phyloP scores from a whole-genome alignment of 2,329 filamentous ascomycete species.

The Epichloe glyceriae region DNA sequence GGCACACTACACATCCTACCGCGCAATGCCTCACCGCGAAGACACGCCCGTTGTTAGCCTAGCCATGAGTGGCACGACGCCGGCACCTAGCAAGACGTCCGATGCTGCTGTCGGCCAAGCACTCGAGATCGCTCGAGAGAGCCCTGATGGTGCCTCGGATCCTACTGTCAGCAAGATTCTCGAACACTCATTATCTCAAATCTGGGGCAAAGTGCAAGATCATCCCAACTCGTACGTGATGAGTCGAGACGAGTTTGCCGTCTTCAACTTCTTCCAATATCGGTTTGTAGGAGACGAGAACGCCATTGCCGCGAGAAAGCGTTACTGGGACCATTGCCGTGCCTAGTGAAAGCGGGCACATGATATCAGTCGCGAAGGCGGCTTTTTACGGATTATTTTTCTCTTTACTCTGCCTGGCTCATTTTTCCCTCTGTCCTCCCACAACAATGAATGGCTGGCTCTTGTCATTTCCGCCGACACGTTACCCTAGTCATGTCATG shows the following conservation, averaged over 20 bases:
- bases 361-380: neutral
- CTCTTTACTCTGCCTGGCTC: too few species aligned
- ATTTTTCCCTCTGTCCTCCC: too few species aligned
- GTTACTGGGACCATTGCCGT: slow-evolving; percentile 39
- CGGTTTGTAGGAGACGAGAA: slow-evolving; percentile 43
- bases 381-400: neutral
- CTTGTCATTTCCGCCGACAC: too few species aligned
- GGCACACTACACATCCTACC: neutral
- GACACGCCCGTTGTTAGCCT: slow-evolving; percentile 8
- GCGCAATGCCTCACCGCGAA: slow-evolving; percentile 13
- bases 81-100: slow-evolving; percentile 10
- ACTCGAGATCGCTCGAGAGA: slow-evolving; percentile 64
- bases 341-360: slow-evolving; percentile 13
- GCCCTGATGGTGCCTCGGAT: slow-evolving; percentile 51
- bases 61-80: slow-evolving; percentile 3
- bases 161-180: slow-evolving; percentile 50
- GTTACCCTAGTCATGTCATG: too few species aligned
- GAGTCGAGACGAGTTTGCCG: slow-evolving; percentile 62
- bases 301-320: slow-evolving; percentile 33
- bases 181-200: slow-evolving; percentile 45
- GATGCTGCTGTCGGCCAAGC: slow-evolving; percentile 47
- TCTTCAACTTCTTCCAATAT: slow-evolving; percentile 74
- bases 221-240: slow-evolving; percentile 61
- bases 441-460: too few species aligned
- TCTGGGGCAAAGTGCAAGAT: slow-evolving; percentile 55